Evolutionary conservation across 1,284 basidiomycete genomes (phyloP).

Genomic region (Fomitopsis betulina): DNA sequence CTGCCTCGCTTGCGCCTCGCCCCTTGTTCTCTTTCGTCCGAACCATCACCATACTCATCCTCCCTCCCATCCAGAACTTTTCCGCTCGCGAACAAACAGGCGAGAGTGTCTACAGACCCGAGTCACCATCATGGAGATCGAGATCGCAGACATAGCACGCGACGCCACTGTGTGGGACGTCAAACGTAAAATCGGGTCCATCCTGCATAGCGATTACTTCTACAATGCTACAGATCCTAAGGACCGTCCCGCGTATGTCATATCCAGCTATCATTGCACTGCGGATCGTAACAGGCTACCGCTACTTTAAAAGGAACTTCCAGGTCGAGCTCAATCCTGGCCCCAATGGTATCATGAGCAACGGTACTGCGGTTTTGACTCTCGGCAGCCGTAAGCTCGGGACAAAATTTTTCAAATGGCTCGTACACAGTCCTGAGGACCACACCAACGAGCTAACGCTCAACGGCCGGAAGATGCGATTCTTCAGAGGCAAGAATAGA

Average conservation of each 20-base stretch:
- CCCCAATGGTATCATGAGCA: slow-evolving; percentile 50
- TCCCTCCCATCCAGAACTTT: neutral
- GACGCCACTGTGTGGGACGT: slow-evolving; percentile 51
- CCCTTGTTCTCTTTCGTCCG: too few relatives aligned
- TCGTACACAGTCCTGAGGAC: slow-evolving; percentile 27
- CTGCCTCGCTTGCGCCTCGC: too few relatives aligned
- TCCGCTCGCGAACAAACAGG: neutral
- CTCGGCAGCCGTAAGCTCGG: slow-evolving; percentile 41
- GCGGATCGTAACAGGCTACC: slow-evolving; percentile 19
- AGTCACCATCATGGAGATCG: slow-evolving; percentile 43
- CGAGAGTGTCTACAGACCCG: neutral
- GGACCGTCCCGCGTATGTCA: slow-evolving; percentile 28
- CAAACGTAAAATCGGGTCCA: slow-evolving; percentile 45
- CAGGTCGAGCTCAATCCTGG: slow-evolving; percentile 45
- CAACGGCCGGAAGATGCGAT: slow-evolving; percentile 24
- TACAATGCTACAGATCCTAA: slow-evolving; percentile 32
- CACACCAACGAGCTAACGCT: slow-evolving; percentile 32
- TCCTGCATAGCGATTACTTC: slow-evolving; percentile 53
- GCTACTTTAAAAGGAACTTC: slow-evolving; percentile 41
- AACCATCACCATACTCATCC: too few relatives aligned
- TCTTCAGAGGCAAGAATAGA: slow-evolving; percentile 16
- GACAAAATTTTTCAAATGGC: slow-evolving; percentile 41
- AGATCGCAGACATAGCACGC: slow-evolving; percentile 41
- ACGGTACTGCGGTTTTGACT: slow-evolving; percentile 50
- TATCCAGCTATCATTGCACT: neutral